Evolutionary conservation across 1,284 basidiomycete genomes (phyloP), one percentile per base, ranked within the genome.

Genomic region (Ustilago xerochloae): DNA sequence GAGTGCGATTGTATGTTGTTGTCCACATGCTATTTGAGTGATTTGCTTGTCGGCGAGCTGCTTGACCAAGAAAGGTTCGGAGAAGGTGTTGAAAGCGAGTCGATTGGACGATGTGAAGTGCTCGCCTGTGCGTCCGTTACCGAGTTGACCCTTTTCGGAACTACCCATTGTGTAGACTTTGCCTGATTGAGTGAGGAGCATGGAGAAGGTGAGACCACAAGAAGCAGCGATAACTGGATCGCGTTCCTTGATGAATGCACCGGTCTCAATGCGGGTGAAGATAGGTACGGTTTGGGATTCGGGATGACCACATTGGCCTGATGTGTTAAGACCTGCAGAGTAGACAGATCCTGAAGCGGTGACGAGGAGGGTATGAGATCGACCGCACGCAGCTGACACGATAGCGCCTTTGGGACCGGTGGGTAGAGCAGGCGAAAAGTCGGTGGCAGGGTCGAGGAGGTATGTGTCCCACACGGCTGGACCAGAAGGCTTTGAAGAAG

Each of bases 61-160:
- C 77, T 87, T 90, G 63, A 95, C 88, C 33, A 89, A 89, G 62
- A 90, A 35, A 22, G 30, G 60, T 13, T 90, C 88, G 18, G 87
- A 85, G 79, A 92, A 90, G n/a, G 92, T 88, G 82, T 94, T 93
- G 78, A 89, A 96, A 10, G 89, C 90, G 0, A 90, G 89, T 83
- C 93, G 93, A 74, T 92, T 92, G 35, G 90, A 92, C 3, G 91
- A 91, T 7, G 90, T 90, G 65, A 96, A 91, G 39, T 93, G 89
- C 85, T 95, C 93, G 18, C 94, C 93, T 0, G 93, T 94, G 60
- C 89, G 89, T 15, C 94, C 94, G 79, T 94, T 95, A 1, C 94
- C 95, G 0, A 97, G 87, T 77, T 97, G 93, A 2, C 95, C 95
- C 74, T 93, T 90, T 85, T 97, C 93, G n/a, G 90, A 92, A 57